Evolutionary conservation across 139 green algal species (phyloP).

Genomic region (Chlamydomonas incerta): DNA sequence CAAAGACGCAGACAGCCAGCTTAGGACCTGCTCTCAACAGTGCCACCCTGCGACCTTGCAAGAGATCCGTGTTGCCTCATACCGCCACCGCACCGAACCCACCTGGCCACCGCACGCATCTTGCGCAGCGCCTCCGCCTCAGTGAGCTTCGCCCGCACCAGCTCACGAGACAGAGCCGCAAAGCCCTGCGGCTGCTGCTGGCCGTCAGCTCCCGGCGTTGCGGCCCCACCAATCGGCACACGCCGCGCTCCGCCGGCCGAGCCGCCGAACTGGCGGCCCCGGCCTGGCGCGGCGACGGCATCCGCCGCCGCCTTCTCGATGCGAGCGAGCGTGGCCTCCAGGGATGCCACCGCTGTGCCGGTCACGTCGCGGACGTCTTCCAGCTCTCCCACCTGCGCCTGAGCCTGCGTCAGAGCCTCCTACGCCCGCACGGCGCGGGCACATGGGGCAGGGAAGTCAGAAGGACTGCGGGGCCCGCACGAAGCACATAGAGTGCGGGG

Average conservation of each 20-base stretch:
- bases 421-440: conserved; percentile 1
- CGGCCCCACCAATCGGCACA: neutral
- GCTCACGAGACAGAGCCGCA: conserved; percentile 62
- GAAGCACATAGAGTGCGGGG: no score
- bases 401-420: conserved; percentile 3
- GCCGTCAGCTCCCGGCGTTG: neutral
- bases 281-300: neutral
- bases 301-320: conserved; percentile 49
- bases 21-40: no score
- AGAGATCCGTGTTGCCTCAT: no score
- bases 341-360: conserved; percentile 51
- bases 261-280: neutral
- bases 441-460: no score
- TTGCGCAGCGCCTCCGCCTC: conserved; percentile 70
- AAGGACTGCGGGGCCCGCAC: no score
- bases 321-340: conserved; percentile 64
- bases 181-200: conserved; percentile 10
- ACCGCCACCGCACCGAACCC: no score
- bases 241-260: neutral
- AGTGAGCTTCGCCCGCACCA: conserved; percentile 72
- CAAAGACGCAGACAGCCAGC: neutral
- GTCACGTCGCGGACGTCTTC: conserved; percentile 62
- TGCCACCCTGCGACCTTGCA: no score
- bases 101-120: conserved; percentile 55
- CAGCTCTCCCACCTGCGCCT: conserved; percentile 51